Evolutionary conservation across 2,329 filamentous ascomycete genomes (phyloP).

Genomic region (Botryosphaeria dothidea): DNA sequence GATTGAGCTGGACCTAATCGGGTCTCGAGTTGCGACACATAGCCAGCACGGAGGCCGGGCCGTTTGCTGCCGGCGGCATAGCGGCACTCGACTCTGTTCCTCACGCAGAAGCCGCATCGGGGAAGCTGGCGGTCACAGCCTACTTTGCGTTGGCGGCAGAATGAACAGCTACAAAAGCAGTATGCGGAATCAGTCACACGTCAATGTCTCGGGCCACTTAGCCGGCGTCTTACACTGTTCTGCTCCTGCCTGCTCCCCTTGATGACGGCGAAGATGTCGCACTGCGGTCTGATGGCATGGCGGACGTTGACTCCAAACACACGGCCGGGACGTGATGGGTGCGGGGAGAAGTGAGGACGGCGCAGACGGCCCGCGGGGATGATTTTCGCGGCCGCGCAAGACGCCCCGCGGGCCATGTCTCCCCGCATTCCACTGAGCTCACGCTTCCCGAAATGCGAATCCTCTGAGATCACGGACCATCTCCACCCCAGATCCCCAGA

Average conservation of each 20-base stretch:
- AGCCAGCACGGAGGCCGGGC: constrained; percentile 47
- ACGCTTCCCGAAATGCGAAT: background rate
- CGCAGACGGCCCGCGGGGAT: background rate
- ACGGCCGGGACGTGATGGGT: background rate
- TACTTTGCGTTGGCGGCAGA: constrained; percentile 31
- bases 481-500: background rate
- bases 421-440: background rate
- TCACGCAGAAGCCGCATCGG: constrained; percentile 27
- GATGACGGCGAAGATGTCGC: background rate
- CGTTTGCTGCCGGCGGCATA: constrained; percentile 23
- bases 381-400: background rate
- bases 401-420: background rate
- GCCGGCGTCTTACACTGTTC: constrained; percentile 24
- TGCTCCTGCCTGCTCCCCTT: constrained; percentile 18
- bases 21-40: constrained; percentile 39
- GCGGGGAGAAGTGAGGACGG: background rate
- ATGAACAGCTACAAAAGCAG: constrained; percentile 24
- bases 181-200: background rate
- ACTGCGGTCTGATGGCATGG: background rate
- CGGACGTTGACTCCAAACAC: background rate
- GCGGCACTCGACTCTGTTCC: constrained; percentile 27
- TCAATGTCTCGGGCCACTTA: background rate
- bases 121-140: constrained; percentile 29
- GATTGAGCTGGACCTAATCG: constrained; percentile 31
- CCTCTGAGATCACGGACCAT: background rate